Evolutionary conservation across 2,329 filamentous ascomycete species (phyloP).

Genomic region (Pleoardoris graminearum): DNA sequence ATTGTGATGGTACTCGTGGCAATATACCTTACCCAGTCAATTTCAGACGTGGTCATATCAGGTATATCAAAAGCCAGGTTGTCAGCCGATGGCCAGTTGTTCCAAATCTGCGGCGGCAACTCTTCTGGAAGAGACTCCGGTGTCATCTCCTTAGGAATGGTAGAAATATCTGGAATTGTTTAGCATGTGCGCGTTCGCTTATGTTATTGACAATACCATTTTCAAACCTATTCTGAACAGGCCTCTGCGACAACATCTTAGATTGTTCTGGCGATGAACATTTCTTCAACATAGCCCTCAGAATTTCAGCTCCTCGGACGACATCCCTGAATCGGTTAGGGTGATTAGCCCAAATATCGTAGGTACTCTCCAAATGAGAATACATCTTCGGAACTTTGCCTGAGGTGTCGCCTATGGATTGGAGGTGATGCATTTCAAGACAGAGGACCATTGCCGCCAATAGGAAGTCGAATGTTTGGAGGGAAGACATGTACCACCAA

Average conservation of each 20-base stretch:
- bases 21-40: constrained; percentile 20
- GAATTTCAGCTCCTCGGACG: constrained; percentile 19
- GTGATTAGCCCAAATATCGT: constrained; percentile 24
- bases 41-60: constrained; percentile 18
- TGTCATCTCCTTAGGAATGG: constrained; percentile 11
- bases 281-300: constrained; percentile 22
- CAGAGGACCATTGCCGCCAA: constrained; percentile 55
- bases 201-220: constrained; percentile 7
- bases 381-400: constrained; percentile 10
- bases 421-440: constrained; percentile 46
- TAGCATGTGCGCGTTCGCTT: not conserved
- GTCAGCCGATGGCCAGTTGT: constrained; percentile 12
- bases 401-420: constrained; percentile 8
- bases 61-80: constrained; percentile 13
- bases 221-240: constrained; percentile 2
- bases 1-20: too few species aligned
- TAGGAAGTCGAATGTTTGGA: constrained; percentile 54
- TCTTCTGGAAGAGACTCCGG: constrained; percentile 16
- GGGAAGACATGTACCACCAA: constrained; percentile 52
- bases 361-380: constrained; percentile 15
- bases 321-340: constrained; percentile 21
- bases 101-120: constrained; percentile 15
- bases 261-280: constrained; percentile 6
- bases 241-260: not conserved
- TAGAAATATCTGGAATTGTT: constrained; percentile 7